phyloP scores from a whole-genome alignment of 2,329 filamentous ascomycete genomes.

The Orbilia javanica region DNA sequence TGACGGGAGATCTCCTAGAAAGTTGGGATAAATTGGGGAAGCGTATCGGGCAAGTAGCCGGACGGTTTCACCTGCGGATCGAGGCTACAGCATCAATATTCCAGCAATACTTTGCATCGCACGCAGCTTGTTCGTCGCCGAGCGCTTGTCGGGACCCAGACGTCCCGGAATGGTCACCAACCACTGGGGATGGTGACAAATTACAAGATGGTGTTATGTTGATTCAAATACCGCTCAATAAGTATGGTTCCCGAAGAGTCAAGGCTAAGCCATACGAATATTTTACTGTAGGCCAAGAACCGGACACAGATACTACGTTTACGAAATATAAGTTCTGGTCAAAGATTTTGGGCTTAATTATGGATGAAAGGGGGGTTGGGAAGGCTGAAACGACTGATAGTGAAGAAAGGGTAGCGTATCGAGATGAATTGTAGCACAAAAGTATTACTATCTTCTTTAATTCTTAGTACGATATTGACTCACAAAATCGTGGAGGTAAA shows the following conservation, averaged over 20 bases:
- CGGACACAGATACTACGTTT: neutral
- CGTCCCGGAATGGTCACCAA: neutral
- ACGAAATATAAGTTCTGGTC: neutral
- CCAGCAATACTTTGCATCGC: slow-evolving; percentile 8
- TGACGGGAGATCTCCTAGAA: neutral
- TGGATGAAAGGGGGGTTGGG: too few species aligned
- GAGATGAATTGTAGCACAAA: too few species aligned
- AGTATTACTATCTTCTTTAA: too few species aligned
- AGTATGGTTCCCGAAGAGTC: neutral
- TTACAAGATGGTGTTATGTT: neutral
- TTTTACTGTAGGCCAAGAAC: neutral
- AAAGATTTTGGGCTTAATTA: neutral
- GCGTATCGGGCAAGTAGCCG: too few species aligned
- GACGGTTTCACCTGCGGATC: too few species aligned
- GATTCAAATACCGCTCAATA: neutral
- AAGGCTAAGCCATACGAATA: neutral
- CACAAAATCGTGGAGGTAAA: too few species aligned
- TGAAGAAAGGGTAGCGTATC: too few species aligned
- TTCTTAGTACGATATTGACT: too few species aligned
- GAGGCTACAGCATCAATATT: neutral
- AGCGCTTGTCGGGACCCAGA: neutral
- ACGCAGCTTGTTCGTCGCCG: neutral
- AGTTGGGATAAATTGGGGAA: neutral
- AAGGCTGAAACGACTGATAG: too few species aligned
- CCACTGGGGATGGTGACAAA: neutral